These are phyloP conservation scores for Paracoccidioides lutzii DNA, from an alignment of 2,329 filamentous ascomycete genomes.

Conservation along the genomic window DNA sequence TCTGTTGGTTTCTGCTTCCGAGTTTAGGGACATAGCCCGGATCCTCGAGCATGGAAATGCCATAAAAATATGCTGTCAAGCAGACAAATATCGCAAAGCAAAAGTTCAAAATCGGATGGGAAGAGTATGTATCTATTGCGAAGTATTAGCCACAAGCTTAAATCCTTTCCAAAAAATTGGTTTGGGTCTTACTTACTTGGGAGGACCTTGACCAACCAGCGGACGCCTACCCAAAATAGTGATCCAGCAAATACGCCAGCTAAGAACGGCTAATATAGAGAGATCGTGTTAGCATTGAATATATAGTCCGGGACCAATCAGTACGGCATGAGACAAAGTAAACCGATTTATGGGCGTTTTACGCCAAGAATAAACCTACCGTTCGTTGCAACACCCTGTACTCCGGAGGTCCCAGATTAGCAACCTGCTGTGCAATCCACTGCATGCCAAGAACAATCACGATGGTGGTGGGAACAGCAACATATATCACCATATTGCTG, in stretches of 20 bases:
- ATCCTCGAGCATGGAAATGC: conserved; percentile 71
- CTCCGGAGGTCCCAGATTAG: conserved; percentile 72
- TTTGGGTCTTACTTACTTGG: conserved; percentile 48
- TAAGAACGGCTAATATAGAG: conserved; percentile 58
- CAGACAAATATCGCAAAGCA: conserved; percentile 52
- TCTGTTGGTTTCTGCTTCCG: conserved; percentile 78
- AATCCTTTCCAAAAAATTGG: neutral
- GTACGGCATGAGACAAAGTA: neutral
- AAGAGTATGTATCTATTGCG: conserved; percentile 43
- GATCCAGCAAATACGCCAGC: conserved; percentile 85
- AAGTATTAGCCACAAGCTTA: conserved; percentile 3
- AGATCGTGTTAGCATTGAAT: conserved; percentile 10
- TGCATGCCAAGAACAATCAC: conserved; percentile 55
- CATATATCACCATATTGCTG: conserved; percentile 58
- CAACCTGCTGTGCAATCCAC: conserved; percentile 60
- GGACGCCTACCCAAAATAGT: conserved; percentile 64
- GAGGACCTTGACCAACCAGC: conserved; percentile 63
- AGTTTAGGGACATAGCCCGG: conserved; percentile 89
- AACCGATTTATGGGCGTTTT: neutral
- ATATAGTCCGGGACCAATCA: conserved; percentile 2
- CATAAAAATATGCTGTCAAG: conserved; percentile 74
- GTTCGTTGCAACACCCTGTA: conserved; percentile 87
- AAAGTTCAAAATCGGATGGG: conserved; percentile 65
- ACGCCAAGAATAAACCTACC: conserved; percentile 36
- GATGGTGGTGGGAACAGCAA: conserved; percentile 60